A percentile compares a stretch with the other conserved stretches of the same genome.
phyloP scores from a whole-genome alignment of 164 flowering plant genomes.

The Chimonanthus praecox region DNA sequence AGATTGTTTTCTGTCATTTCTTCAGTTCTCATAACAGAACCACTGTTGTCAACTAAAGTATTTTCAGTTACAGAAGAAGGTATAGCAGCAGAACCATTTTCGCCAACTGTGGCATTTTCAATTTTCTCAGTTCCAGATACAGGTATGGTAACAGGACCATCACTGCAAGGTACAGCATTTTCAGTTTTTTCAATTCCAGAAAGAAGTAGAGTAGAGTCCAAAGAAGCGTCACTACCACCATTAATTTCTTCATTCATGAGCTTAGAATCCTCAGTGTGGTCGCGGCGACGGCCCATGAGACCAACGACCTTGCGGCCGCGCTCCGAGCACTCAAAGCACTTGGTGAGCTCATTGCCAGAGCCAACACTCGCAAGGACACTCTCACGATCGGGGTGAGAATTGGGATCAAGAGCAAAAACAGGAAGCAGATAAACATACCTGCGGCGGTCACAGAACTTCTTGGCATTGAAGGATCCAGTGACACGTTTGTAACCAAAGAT shows the following conservation, averaged over 20 bases:
- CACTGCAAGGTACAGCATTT: neutral
- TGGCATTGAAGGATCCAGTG: constrained; percentile 68
- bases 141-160: too few species aligned
- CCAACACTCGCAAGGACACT: constrained; percentile 79
- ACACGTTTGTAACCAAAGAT: constrained; percentile 78
- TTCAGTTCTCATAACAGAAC: neutral
- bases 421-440: constrained; percentile 95
- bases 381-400: constrained; percentile 74
- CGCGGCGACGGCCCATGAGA: constrained; percentile 47
- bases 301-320: constrained; percentile 85
- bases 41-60: too few species aligned
- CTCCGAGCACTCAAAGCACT: constrained; percentile 84
- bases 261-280: too few species aligned
- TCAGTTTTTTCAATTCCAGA: neutral
- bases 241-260: constrained; percentile 8
- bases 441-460: constrained; percentile 91
- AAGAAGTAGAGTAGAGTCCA: neutral
- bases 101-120: neutral
- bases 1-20: neutral
- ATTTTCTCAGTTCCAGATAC: neutral
- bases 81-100: neutral
- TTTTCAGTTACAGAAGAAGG: neutral
- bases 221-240: neutral
- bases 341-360: constrained; percentile 66
- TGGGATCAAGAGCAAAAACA: constrained; percentile 81